Evolutionary conservation across 73 alveolate genomes (phyloP).

Genomic region (Tetrahymena thermophila): DNA sequence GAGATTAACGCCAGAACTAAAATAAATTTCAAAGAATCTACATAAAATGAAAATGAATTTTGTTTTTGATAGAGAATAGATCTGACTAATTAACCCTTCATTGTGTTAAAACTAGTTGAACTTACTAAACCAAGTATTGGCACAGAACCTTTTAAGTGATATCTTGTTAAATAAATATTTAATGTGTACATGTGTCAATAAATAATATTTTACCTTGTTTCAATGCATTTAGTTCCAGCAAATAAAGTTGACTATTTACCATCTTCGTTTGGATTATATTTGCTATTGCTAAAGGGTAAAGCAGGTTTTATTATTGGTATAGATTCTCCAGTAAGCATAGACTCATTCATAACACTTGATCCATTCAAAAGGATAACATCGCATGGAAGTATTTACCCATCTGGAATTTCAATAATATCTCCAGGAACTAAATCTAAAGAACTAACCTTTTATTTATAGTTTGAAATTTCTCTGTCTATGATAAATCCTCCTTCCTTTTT

Average conservation of each 20-base stretch:
- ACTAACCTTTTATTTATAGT: neutral
- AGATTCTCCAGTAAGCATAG: constrained; percentile 94
- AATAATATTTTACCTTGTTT: constrained; percentile 4
- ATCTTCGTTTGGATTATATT: constrained; percentile 26
- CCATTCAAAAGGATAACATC: constrained; percentile 86
- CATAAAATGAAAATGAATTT: constrained; percentile 53
- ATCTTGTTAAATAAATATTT: neutral
- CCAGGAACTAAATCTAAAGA: constrained; percentile 92
- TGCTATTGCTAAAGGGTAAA: constrained; percentile 49
- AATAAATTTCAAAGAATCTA: constrained; percentile 55
- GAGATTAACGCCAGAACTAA: constrained; percentile 53
- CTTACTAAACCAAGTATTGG: constrained; percentile 49
- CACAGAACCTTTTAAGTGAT: neutral
- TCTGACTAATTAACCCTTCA: constrained; percentile 67
- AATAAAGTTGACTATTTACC: constrained; percentile 30
- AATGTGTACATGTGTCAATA: neutral
- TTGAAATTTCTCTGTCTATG: constrained; percentile 1
- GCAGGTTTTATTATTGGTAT: constrained; percentile 79
- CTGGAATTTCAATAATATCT: constrained; percentile 71
- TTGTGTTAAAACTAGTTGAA: constrained; percentile 58
- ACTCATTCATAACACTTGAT: constrained; percentile 75
- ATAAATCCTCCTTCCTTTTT: neutral
- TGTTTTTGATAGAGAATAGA: constrained; percentile 62
- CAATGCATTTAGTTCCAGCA: constrained; percentile 52
- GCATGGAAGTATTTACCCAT: constrained; percentile 69